Conservation (phyloP, 2,329 filamentous ascomycete species). For the Thelonectria rubi region DNA sequence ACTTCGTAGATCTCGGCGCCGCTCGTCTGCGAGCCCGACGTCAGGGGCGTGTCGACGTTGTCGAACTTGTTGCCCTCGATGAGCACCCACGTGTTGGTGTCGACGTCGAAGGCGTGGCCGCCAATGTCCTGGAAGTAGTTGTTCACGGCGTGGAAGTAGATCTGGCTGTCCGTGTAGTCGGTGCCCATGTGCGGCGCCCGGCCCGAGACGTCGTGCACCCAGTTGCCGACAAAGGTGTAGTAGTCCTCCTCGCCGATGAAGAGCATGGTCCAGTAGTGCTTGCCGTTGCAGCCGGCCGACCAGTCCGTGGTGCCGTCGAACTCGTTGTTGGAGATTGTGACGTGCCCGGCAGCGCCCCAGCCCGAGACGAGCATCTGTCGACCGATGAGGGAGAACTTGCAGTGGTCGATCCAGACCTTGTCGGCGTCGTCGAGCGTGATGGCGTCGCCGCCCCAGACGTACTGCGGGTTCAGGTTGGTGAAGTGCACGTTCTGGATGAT, state of each 20-base stretch:
- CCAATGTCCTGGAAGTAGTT: constrained; percentile 64
- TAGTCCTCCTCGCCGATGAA: constrained; percentile 53
- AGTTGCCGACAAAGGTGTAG: constrained; percentile 64
- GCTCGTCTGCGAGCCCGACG: constrained; percentile 19
- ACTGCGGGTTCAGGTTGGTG: constrained; percentile 63
- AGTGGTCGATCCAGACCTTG: constrained; percentile 59
- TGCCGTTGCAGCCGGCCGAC: constrained; percentile 64
- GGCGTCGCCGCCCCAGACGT: constrained; percentile 67
- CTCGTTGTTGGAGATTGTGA: constrained; percentile 67
- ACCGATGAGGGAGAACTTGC: constrained; percentile 64
- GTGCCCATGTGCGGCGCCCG: constrained; percentile 65
- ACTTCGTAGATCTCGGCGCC: constrained; percentile 40
- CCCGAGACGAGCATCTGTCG: constrained; percentile 68
- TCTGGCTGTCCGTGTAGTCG: constrained; percentile 45
- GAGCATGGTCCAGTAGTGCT: constrained; percentile 67
- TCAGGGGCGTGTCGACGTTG: constrained; percentile 53
- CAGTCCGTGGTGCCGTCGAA: constrained; percentile 63
- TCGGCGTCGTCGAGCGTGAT: constrained; percentile 59
- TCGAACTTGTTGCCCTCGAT: constrained; percentile 67
- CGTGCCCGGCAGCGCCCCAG: constrained; percentile 58
- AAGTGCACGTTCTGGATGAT: constrained; percentile 68
- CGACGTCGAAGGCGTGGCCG: constrained; percentile 65
- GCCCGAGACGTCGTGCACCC: constrained; percentile 65
- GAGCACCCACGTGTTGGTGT: constrained; percentile 54
- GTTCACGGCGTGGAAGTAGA: constrained; percentile 66